Percentiles rank a stretch among this genome's conserved stretches.
Conservation (phyloP, 2,329 filamentous ascomycete genomes). For the Pseudocercospora pini-densiflorae region DNA sequence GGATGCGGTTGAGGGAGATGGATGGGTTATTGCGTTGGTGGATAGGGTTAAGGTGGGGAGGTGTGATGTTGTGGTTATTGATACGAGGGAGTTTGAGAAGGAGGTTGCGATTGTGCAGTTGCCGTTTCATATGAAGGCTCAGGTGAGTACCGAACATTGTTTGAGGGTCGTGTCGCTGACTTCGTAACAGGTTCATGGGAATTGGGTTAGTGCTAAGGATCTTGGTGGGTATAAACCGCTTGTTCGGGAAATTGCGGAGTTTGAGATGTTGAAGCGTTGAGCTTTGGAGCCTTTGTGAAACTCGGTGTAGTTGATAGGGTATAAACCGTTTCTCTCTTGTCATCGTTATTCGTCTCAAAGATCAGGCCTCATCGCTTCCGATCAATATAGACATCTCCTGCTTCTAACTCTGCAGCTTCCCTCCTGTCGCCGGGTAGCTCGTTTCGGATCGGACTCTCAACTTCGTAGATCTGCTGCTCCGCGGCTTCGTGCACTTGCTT, state of each 20-base stretch:
- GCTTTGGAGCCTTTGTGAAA: conserved; percentile 25
- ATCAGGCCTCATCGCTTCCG: neutral
- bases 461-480: neutral
- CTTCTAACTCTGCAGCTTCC: neutral
- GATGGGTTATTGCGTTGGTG: conserved; percentile 55
- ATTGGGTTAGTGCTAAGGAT: conserved; percentile 22
- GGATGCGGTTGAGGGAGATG: conserved; percentile 53
- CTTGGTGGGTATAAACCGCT: conserved; percentile 23
- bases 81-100: conserved; percentile 45
- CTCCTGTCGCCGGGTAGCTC: neutral
- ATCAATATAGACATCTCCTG: neutral
- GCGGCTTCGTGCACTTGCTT: neutral
- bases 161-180: neutral
- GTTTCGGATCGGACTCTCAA: neutral
- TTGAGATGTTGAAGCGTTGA: conserved; percentile 17
- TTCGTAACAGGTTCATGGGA: conserved; percentile 11
- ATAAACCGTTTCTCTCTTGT: neutral
- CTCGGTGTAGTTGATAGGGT: neutral
- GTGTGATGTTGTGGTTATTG: conserved; percentile 47
- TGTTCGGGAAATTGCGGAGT: conserved; percentile 10
- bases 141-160: conserved; percentile 11
- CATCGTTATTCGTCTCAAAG: neutral
- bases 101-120: conserved; percentile 49
- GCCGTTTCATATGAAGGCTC: conserved; percentile 39
- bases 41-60: conserved; percentile 32